Evolutionary conservation across 2,329 filamentous ascomycete species (phyloP), one percentile per base, ranked within the genome.

Genomic region (Aspergillus sp.): DNA sequence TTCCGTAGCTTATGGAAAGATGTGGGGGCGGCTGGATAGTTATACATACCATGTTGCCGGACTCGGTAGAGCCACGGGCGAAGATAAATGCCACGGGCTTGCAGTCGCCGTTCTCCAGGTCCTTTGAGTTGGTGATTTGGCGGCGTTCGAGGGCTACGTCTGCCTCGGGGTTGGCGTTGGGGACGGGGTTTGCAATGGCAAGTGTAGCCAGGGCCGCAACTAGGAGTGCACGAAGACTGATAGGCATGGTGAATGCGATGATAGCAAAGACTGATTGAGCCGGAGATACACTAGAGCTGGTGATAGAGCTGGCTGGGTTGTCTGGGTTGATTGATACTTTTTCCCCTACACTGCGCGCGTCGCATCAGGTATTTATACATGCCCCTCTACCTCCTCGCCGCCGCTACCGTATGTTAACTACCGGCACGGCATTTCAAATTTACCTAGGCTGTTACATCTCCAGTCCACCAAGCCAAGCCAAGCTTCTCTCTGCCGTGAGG

Each of bases 21-120:
- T 8, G 43, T 4, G 17, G 27, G 27, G 11, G 11, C 5, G 19
- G 4, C 31, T 5, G 27, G 31, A 44, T 11, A 4, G 41, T 15
- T 9, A 15, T 31, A 24, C 62, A 56, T 49, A 76, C 74, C 55
- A 77, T 65, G 54, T 78, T 78, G 46, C 75, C 76, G 1, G 65
- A 56, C 51, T 79, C 76, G 9, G 70, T 73, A 3, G 72, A 76
- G 1, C 74, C 76, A 19, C 76, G 73, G 2, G 76, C 76, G 47
- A 71, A 78, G 53, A 78, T 72, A 41, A 78, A 74, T 33, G 73
- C 75, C 2, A 75, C 68, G 21, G 67, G 63, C 19, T 71, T 69
- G 58, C 76, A 78, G 5, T 65, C 62, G 2, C 74, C 72, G 2
- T 68, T 59, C 27, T 70, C 60, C 44, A 78, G 69, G 15, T 79